These are phyloP conservation scores for Cystobasidiaceae sp. DNA, from an alignment of 1,284 basidiomycete genomes.

Conservation along the genomic window DNA sequence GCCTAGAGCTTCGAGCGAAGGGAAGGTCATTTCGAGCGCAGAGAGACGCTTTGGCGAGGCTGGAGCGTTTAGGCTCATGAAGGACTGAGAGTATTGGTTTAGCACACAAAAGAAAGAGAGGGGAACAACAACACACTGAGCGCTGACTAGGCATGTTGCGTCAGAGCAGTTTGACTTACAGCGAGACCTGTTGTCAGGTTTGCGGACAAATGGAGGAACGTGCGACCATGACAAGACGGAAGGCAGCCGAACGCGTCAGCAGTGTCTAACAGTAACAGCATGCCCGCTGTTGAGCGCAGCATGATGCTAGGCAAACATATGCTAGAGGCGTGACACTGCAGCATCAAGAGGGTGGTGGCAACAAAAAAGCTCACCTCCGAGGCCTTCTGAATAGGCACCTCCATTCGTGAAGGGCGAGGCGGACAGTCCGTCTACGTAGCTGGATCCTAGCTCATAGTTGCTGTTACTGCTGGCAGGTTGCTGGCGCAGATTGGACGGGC, in stretches of 20 bases:
- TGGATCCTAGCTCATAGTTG: constrained; percentile 15
- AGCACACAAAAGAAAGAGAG: not conserved
- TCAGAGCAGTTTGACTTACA: not conserved
- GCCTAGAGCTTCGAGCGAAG: constrained; percentile 25
- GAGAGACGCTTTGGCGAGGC: constrained; percentile 29
- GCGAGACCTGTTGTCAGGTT: not conserved
- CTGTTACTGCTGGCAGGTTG: not conserved
- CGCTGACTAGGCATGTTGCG: too few relatives aligned
- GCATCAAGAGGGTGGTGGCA: too few relatives aligned
- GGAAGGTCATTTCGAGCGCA: constrained; percentile 27
- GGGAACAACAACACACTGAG: too few relatives aligned
- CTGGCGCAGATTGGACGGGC: not conserved
- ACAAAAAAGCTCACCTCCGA: constrained; percentile 18
- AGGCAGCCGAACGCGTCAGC: too few relatives aligned
- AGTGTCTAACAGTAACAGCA: too few relatives aligned
- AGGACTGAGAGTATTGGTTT: not conserved
- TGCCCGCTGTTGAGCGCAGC: too few relatives aligned
- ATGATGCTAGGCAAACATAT: too few relatives aligned
- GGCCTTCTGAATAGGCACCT: constrained; percentile 4
- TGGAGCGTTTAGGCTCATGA: constrained; percentile 31
- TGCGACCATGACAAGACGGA: too few relatives aligned
- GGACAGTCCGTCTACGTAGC: not conserved
- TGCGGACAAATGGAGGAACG: too few relatives aligned
- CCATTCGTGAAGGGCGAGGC: constrained; percentile 5
- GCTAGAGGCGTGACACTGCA: too few relatives aligned